These are phyloP conservation scores for Cladosporium sp. DNA, from an alignment of 2,329 filamentous ascomycete species.

Conservation along the genomic window DNA sequence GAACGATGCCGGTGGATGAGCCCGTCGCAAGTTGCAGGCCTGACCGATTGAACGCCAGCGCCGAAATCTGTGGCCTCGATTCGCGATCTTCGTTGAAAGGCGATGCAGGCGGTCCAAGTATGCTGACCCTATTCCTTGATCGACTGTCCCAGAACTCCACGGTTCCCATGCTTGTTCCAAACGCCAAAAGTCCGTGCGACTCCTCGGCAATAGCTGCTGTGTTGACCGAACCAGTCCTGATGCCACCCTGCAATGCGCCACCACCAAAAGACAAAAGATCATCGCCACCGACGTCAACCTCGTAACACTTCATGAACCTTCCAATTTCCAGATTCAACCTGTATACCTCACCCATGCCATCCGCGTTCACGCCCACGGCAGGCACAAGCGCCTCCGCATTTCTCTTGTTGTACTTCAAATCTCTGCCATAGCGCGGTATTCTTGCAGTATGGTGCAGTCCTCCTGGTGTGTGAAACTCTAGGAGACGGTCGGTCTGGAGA, in stretches of 20 bases:
- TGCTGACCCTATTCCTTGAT: slow-evolving; percentile 71
- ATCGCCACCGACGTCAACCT: slow-evolving; percentile 82
- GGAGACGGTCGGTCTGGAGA: slow-evolving; percentile 79
- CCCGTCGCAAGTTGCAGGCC: slow-evolving; percentile 82
- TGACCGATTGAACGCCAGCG: slow-evolving; percentile 76
- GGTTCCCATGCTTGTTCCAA: slow-evolving; percentile 90
- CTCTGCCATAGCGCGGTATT: slow-evolving; percentile 85
- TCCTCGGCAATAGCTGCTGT: slow-evolving; percentile 78
- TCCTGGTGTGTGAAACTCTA: slow-evolving; percentile 87
- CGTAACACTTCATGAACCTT: slow-evolving; percentile 89
- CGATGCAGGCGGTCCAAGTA: slow-evolving; percentile 43
- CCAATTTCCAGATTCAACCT: slow-evolving; percentile 86
- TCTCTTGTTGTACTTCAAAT: slow-evolving; percentile 74
- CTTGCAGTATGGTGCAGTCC: slow-evolving; percentile 86
- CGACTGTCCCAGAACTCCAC: slow-evolving; percentile 95
- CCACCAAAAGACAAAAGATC: slow-evolving; percentile 61
- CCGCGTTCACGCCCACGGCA: slow-evolving; percentile 75
- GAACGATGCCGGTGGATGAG: slow-evolving; percentile 78
- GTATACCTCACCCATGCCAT: slow-evolving; percentile 88
- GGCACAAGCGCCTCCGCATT: slow-evolving; percentile 82
- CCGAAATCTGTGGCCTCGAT: slow-evolving; percentile 63
- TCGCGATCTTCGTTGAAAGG: slow-evolving; percentile 22
- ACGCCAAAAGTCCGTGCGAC: slow-evolving; percentile 84
- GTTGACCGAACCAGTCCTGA: slow-evolving; percentile 80
- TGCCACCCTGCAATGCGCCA: slow-evolving; percentile 76